These are phyloP conservation scores for Crucihimalaya himalaica DNA, from an alignment of 345 rosid species.

Conservation along the genomic window DNA sequence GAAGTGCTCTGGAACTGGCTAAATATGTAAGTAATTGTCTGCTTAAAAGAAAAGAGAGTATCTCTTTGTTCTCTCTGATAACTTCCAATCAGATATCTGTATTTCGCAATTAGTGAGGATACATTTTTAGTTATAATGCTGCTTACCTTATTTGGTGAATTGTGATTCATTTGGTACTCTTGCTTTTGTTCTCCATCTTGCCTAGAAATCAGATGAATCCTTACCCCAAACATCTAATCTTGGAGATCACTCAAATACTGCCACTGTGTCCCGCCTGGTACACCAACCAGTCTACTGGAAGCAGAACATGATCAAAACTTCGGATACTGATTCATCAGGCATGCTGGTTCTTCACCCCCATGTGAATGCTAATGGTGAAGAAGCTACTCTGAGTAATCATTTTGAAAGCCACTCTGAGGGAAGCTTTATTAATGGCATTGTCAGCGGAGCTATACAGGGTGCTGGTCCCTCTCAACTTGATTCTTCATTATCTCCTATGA, in stretches of 20 bases:
- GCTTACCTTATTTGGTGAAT: not conserved
- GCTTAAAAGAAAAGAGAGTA: not conserved
- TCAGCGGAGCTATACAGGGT: conserved; percentile 43
- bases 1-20: conserved; percentile 55
- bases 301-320: conserved; percentile 36
- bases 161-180: conserved; percentile 21
- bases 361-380: conserved; percentile 42
- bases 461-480: conserved; percentile 51
- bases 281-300: conserved; percentile 45
- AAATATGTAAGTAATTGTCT: conserved; percentile 54
- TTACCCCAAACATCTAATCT: conserved; percentile 42
- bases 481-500: conserved; percentile 53
- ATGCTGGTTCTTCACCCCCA: conserved; percentile 49
- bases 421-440: conserved; percentile 49
- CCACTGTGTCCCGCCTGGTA: conserved; percentile 44
- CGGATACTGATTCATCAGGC: conserved; percentile 42
- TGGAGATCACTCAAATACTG: conserved; percentile 40
- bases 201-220: conserved; percentile 45
- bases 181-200: conserved; percentile 26
- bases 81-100: not conserved
- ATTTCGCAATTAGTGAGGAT: not conserved
- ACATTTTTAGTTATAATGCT: not conserved
- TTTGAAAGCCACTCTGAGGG: conserved; percentile 40
- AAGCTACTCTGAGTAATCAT: conserved; percentile 39
- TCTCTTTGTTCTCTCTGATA: not conserved